These are phyloP conservation scores for Cryptococcus depauperatus DNA, from an alignment of 1,284 basidiomycete genomes.

Conservation along the genomic window DNA sequence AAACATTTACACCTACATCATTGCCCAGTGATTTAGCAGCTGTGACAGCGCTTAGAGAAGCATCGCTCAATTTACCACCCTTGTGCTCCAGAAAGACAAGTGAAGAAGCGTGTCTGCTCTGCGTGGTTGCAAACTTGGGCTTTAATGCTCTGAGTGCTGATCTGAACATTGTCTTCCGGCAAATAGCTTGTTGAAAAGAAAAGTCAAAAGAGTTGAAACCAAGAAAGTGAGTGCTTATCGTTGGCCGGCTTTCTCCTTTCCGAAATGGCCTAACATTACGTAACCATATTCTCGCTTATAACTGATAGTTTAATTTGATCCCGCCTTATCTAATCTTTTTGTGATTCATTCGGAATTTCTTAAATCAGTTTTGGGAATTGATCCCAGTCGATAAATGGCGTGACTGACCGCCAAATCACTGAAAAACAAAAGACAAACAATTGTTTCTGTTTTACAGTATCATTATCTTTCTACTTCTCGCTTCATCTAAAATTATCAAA, in stretches of 20 bases:
- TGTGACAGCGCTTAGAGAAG: constrained; percentile 79
- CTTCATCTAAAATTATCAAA: too few species aligned
- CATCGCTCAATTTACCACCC: constrained; percentile 70
- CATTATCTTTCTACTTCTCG: background rate
- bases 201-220: background rate
- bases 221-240: background rate
- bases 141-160: constrained; percentile 6
- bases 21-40: constrained; percentile 74
- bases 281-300: too few species aligned
- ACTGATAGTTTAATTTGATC: too few species aligned
- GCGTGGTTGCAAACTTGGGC: constrained; percentile 12
- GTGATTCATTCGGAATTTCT: too few species aligned
- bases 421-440: background rate
- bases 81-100: constrained; percentile 85
- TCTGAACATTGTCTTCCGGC: constrained; percentile 8
- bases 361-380: too few species aligned
- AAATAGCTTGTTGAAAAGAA: background rate
- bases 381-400: too few species aligned
- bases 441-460: background rate
- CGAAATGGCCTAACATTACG: too few species aligned
- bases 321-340: constrained; percentile 10
- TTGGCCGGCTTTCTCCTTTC: constrained; percentile 1
- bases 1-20: constrained; percentile 33
- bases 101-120: constrained; percentile 46
- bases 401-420: background rate